Conservation (phyloP, 2,329 filamentous ascomycete species). For the Verticillium dahliae region DNA sequence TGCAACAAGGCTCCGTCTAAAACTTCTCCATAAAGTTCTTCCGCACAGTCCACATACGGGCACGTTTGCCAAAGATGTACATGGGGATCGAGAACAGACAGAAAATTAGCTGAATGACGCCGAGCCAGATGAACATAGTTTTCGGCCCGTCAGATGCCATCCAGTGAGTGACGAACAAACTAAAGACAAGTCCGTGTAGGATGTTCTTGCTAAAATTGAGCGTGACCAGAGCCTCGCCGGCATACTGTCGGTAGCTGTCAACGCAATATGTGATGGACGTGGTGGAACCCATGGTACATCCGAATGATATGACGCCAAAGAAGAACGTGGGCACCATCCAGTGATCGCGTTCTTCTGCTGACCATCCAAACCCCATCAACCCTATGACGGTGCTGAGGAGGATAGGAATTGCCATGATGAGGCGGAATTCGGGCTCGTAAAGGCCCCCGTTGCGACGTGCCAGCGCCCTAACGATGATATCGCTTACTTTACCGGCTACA, state of each 20-base stretch:
- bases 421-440: constrained; percentile 78
- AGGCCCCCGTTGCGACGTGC: constrained; percentile 81
- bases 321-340: constrained; percentile 94
- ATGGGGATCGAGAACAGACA: constrained; percentile 76
- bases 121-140: constrained; percentile 74
- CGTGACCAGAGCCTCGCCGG: constrained; percentile 88
- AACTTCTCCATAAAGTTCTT: constrained; percentile 81
- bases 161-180: constrained; percentile 84
- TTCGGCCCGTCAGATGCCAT: constrained; percentile 68
- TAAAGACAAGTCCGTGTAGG: constrained; percentile 82
- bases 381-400: constrained; percentile 73
- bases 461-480: constrained; percentile 78
- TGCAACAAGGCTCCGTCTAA: constrained; percentile 11
- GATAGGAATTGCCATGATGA: constrained; percentile 82
- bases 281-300: constrained; percentile 82
- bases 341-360: constrained; percentile 61
- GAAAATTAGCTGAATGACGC: constrained; percentile 74
- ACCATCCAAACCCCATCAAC: constrained; percentile 97
- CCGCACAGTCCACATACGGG: constrained; percentile 88
- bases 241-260: constrained; percentile 88
- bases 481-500: constrained; percentile 81
- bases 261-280: constrained; percentile 92
- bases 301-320: constrained; percentile 88
- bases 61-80: constrained; percentile 89
- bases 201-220: constrained; percentile 94